phyloP scores from a whole-genome alignment of 2,329 filamentous ascomycete species.

The Magnaporthiopsis poae region DNA sequence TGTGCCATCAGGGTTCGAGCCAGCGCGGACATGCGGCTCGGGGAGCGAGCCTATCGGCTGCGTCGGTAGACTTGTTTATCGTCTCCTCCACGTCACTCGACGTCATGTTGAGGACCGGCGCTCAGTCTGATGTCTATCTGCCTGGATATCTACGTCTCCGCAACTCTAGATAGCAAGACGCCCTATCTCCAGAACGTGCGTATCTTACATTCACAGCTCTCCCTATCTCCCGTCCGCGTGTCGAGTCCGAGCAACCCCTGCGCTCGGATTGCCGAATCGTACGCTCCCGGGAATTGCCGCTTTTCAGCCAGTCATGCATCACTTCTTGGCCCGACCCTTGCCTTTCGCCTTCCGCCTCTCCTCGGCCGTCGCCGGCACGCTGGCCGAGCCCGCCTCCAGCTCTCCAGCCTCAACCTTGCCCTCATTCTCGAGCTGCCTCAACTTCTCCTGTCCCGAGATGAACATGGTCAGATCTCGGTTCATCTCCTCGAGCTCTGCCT shows the following conservation, averaged over 20 bases:
- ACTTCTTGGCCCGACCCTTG: slow-evolving; percentile 39
- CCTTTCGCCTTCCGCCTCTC: slow-evolving; percentile 33
- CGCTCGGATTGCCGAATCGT: no score
- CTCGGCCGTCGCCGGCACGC: slow-evolving; percentile 45
- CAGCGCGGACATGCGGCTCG: not conserved
- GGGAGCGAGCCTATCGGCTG: not conserved
- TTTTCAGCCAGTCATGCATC: not conserved
- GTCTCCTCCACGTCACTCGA: not conserved
- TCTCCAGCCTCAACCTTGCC: slow-evolving; percentile 57
- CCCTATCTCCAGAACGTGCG: not conserved
- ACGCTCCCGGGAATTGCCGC: not conserved
- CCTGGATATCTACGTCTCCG: not conserved
- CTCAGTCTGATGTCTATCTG: not conserved
- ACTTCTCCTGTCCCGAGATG: slow-evolving; percentile 71
- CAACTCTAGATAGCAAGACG: not conserved
- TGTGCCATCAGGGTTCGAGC: not conserved
- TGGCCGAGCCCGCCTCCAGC: slow-evolving; percentile 62
- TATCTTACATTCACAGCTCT: no score
- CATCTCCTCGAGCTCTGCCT: slow-evolving; percentile 69
- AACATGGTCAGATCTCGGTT: slow-evolving; percentile 83
- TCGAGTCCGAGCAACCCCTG: not conserved
- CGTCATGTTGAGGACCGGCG: not conserved
- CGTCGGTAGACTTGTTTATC: not conserved
- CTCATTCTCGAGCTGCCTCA: slow-evolving; percentile 58
- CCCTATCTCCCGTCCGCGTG: not conserved